Percentiles rank a stretch among this genome's conserved stretches.
These are phyloP conservation scores for Hippophae tibetana DNA, from an alignment of 306 rosid species.

Conservation along the genomic window DNA sequence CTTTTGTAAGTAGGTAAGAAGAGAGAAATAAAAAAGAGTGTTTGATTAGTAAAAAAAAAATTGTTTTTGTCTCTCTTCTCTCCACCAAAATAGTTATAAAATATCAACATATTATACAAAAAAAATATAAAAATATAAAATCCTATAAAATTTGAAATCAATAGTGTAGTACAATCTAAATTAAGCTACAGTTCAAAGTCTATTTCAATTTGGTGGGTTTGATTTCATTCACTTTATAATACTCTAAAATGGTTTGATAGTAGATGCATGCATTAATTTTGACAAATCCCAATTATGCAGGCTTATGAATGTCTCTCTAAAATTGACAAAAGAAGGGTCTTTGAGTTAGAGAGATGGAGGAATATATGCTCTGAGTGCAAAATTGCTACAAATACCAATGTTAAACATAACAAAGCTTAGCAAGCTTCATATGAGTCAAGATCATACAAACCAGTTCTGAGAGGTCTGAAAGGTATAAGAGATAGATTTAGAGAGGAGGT, in stretches of 20 bases:
- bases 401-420: conserved; percentile 23
- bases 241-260: no score
- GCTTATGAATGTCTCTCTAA: conserved; percentile 65
- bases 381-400: conserved; percentile 20
- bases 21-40: no score
- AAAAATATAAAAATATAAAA: no score
- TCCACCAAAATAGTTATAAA: no score
- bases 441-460: conserved; percentile 27
- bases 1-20: no score
- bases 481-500: conserved; percentile 68
- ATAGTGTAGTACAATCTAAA: no score
- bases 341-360: conserved; percentile 48
- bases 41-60: no score
- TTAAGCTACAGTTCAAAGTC: neutral
- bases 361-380: conserved; percentile 68
- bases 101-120: no score
- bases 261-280: neutral
- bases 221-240: neutral
- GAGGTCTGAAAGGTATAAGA: conserved; percentile 42
- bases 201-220: conserved; percentile 1
- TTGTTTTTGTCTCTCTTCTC: no score
- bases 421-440: conserved; percentile 26
- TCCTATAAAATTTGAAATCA: no score
- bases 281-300: conserved; percentile 25
- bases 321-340: conserved; percentile 49